A percentile compares a stretch with the other conserved stretches of the same genome.
Conservation (phyloP, 2,329 filamentous ascomycete species). For the Curvularia spicifera region DNA sequence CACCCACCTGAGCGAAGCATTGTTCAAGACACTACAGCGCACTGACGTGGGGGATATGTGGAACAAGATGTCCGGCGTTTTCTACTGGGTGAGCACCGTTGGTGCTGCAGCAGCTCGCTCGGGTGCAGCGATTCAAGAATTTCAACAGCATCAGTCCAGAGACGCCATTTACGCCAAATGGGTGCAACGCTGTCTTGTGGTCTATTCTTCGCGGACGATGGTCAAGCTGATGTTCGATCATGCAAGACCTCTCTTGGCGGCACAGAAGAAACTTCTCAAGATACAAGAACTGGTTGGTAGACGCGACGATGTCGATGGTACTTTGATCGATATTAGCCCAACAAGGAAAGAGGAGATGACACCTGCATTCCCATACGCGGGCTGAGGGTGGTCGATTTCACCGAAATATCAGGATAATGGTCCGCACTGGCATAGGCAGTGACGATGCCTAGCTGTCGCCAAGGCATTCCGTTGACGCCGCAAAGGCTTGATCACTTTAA, state of each 20-base stretch:
- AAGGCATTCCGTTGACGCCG: not conserved
- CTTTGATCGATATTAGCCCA: not conserved
- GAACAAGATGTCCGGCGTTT: slow-evolving; percentile 43
- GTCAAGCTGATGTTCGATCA: slow-evolving; percentile 38
- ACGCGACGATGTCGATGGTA: not conserved
- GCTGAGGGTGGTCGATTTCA: no score
- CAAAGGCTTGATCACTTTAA: not conserved
- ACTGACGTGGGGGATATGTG: slow-evolving; percentile 38
- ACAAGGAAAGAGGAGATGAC: not conserved
- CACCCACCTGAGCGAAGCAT: slow-evolving; percentile 25
- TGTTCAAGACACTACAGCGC: slow-evolving; percentile 33
- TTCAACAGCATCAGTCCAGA: not conserved
- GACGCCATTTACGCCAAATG: slow-evolving; percentile 18
- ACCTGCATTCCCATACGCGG: no score
- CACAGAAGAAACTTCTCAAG: slow-evolving; percentile 36
- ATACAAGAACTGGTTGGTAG: slow-evolving; percentile 37
- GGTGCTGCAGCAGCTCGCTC: slow-evolving; percentile 41
- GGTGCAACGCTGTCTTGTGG: slow-evolving; percentile 38
- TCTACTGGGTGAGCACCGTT: slow-evolving; percentile 44
- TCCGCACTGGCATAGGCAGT: no score
- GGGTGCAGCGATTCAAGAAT: not conserved
- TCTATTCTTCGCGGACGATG: slow-evolving; percentile 37
- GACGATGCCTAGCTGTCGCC: not conserved
- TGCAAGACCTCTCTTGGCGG: slow-evolving; percentile 30
- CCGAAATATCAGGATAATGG: no score